Conservation (phyloP, 345 rosid species). For the Eucalyptus curtisii region DNA sequence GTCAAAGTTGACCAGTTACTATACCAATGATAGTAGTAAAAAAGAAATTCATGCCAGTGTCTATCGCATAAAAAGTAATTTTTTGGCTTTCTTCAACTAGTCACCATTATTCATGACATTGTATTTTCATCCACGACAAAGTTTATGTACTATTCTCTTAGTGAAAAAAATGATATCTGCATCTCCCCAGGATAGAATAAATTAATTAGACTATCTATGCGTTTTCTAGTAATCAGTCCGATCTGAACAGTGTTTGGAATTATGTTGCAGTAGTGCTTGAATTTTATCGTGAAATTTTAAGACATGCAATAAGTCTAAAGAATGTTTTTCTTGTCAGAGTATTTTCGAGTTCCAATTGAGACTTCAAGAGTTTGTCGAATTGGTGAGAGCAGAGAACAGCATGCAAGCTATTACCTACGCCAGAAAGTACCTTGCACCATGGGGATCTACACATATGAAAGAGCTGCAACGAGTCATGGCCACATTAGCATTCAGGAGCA, state of each 20-base stretch:
- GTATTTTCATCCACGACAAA: background rate
- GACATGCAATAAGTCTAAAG: background rate
- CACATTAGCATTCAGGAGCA: constrained; percentile 82
- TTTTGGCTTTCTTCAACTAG: background rate
- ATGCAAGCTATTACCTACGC: constrained; percentile 73
- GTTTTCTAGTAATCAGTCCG: background rate
- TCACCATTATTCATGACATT: background rate
- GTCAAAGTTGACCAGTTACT: background rate
- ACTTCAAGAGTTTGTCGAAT: constrained; percentile 89
- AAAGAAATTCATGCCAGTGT: background rate
- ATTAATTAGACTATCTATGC: background rate
- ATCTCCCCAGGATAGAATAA: background rate
- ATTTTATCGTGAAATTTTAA: background rate
- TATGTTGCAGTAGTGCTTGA: background rate
- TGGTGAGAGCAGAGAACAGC: constrained; percentile 65
- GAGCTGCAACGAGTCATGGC: constrained; percentile 76
- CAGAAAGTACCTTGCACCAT: constrained; percentile 73
- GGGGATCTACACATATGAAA: constrained; percentile 83
- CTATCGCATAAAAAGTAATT: background rate
- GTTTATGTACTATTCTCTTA: background rate
- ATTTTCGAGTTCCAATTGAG: constrained; percentile 88
- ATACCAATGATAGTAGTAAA: background rate
- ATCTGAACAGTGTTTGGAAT: background rate
- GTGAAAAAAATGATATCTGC: background rate
- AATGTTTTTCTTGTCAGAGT: constrained; percentile 42